Percentiles rank a stretch among this genome's conserved stretches.
Conservation (phyloP, 306 rosid genomes). For the Urtica urens region DNA sequence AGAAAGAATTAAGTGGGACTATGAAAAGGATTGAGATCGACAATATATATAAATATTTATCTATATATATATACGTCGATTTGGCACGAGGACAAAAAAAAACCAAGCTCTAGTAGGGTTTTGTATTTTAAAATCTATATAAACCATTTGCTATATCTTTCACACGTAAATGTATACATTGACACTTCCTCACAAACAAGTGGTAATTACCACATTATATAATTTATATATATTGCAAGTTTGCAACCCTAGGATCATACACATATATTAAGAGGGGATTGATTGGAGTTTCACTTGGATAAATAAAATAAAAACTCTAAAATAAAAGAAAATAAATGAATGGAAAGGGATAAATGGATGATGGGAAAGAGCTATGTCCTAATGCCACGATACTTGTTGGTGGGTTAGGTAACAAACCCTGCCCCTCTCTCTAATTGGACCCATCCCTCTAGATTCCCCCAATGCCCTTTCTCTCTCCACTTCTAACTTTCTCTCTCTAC, state of each 20-base stretch:
- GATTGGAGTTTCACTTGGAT: conserved; percentile 5
- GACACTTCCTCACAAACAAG: background rate
- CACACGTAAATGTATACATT: background rate
- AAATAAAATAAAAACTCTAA: background rate
- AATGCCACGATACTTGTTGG: conserved; percentile 95
- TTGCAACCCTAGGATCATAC: background rate
- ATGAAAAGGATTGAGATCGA: conserved; percentile 2
- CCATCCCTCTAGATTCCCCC: conserved; percentile 73
- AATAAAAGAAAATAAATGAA: background rate
- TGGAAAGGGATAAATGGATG: conserved; percentile 40
- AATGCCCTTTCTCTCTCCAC: conserved; percentile 26
- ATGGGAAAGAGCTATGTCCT: conserved; percentile 67
- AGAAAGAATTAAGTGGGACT: conserved; percentile 8
- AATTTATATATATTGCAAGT: background rate
- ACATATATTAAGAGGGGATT: background rate
- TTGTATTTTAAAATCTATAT: conserved; percentile 13
- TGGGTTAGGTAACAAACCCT: conserved; percentile 98
- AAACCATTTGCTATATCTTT: conserved; percentile 1
- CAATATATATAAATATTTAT: background rate
- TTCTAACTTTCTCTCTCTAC: conserved; percentile 12
- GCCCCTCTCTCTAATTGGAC: conserved; percentile 81
- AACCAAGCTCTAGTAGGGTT: conserved; percentile 41
- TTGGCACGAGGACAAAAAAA: conserved; percentile 33
- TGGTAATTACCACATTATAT: background rate
- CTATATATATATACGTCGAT: background rate